phyloP scores from a whole-genome alignment of 179 eudicot species.

The Beta macrorhiza region DNA sequence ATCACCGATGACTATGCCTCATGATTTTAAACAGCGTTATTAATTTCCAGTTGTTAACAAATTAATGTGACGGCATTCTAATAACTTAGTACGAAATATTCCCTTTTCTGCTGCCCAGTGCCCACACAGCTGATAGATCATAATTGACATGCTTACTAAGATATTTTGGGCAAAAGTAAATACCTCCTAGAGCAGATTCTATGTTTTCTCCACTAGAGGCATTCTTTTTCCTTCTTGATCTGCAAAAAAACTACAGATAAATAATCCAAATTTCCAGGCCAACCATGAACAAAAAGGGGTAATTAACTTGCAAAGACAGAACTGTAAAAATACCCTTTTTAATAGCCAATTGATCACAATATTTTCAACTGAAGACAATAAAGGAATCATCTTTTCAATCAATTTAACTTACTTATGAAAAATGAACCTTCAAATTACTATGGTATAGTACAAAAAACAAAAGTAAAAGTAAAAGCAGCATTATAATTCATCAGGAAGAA shows the following conservation, averaged over 20 bases:
- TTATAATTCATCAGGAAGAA: neutral
- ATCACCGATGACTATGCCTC: neutral
- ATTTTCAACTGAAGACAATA: neutral
- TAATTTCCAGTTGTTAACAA: neutral
- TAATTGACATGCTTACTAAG: neutral
- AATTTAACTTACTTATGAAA: neutral
- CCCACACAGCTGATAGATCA: neutral
- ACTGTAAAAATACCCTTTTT: neutral
- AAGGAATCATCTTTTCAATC: neutral
- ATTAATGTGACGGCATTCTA: neutral
- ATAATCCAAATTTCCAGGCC: neutral
- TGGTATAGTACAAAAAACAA: neutral
- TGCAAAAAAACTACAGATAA: slow-evolving; percentile 22
- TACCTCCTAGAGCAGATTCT: slow-evolving; percentile 63
- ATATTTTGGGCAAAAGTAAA: neutral
- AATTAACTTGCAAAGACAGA: neutral
- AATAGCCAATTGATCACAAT: slow-evolving; percentile 2
- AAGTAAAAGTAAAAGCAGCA: neutral
- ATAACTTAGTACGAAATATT: neutral
- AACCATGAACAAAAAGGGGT: neutral
- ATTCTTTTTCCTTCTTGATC: slow-evolving; percentile 73
- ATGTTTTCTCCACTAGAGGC: slow-evolving; percentile 61
- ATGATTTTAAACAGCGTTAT: neutral
- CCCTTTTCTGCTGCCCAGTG: neutral
- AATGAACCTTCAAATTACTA: neutral